Base-by-base conservation (phyloP, 2,329 filamentous ascomycete species). In the Ophiostoma ulmi region DNA sequence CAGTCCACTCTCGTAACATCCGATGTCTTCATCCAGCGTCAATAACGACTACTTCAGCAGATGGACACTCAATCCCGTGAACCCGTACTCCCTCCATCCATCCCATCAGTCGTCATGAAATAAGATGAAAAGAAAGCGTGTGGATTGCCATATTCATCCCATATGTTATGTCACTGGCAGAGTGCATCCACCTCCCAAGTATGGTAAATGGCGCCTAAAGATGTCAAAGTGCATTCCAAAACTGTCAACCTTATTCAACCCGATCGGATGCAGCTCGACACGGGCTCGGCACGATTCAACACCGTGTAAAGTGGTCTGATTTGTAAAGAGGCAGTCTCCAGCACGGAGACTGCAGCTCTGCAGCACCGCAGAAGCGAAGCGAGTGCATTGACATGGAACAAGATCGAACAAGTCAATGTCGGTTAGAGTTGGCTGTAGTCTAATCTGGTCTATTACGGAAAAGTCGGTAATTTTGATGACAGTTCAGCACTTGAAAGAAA, bases 301-400 rank as follows among this genome's bases (percentile, higher is more conserved):
- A 22, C 67, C 36, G 66, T 10, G 39, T 8, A 58, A 69, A 66
- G 55, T 71, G 70, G 70, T 41, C 70, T 71, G 70, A 69, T 35
- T 68, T 38, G 44, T 68, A 35, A 10, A 44, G 10, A 44, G 14
- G 8, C 39, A 44, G 31, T 31, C 31, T 31, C 31, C 31, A 31
- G 31, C 31, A 31, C 31, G 2, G 31, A 31, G 31, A 31, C 31
- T 31, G 31, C 31, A 31, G 31, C 48, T 31, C 39, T 55, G 48
- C 48, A 20, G 48, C 48, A 3, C 48, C 8, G 7, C n/a, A 58
- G n/a, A 22, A 10, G 26, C 31, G 31, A 22, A 58, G n/a, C 52
- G n/a, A 26, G 8, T 26, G 52, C 52, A 26, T 58, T 48, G 44
- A 26, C n/a, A 55, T 11, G 52, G n/a, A 26, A 58, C 52, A 58